phyloP scores from a whole-genome alignment of 108 stramenopile species.

The Discostella pseudostelligera region DNA sequence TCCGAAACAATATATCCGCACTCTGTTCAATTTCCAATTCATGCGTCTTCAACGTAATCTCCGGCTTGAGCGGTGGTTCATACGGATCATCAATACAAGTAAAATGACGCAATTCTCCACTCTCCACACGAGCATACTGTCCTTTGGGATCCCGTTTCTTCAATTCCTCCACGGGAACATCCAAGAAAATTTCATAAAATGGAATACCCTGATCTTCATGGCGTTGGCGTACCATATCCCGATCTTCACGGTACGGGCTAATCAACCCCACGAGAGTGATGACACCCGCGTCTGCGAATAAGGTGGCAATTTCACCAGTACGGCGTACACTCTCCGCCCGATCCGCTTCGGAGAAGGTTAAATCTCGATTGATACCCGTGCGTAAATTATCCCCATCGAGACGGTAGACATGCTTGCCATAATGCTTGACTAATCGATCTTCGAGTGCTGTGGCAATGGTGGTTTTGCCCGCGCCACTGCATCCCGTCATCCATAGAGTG shows the following conservation, averaged over 20 bases:
- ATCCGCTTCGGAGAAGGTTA: conserved; percentile 92
- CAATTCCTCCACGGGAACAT: conserved; percentile 93
- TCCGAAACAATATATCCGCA: conserved; percentile 83
- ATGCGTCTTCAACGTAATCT: conserved; percentile 90
- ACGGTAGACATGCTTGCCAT: conserved; percentile 96
- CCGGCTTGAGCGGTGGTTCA: conserved; percentile 89
- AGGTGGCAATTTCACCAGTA: conserved; percentile 94
- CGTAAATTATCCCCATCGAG: conserved; percentile 97
- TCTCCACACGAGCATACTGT: conserved; percentile 82
- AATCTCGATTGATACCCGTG: conserved; percentile 94
- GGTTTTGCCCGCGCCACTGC: conserved; percentile 93
- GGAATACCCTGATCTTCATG: conserved; percentile 97
- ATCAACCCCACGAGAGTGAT: conserved; percentile 97
- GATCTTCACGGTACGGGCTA: conserved; percentile 90
- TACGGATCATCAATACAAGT: conserved; percentile 99
- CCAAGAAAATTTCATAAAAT: conserved; percentile 98
- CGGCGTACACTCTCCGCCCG: conserved; percentile 95
- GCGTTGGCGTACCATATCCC: conserved; percentile 90
- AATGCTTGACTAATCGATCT: conserved; percentile 89
- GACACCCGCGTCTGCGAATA: conserved; percentile 94
- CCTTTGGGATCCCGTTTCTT: conserved; percentile 89
- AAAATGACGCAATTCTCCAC: conserved; percentile 96
- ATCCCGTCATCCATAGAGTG: conserved; percentile 99
- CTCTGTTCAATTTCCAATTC: conserved; percentile 92
- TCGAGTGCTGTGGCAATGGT: conserved; percentile 97